phyloP scores from a whole-genome alignment of 2,329 filamentous ascomycete species.

The Aspergillus sp. region DNA sequence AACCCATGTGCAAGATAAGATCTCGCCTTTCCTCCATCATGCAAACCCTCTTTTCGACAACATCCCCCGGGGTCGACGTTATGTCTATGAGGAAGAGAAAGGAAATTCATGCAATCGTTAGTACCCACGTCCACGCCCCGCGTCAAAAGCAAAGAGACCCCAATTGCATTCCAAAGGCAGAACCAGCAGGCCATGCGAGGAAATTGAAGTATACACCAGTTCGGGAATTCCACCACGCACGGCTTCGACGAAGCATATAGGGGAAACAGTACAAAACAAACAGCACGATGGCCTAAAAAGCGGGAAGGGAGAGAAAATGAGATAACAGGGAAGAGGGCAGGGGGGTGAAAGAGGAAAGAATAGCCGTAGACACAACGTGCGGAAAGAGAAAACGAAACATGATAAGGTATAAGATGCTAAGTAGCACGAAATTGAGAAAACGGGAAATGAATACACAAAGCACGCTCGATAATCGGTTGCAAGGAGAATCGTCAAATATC shows the following conservation, averaged over 20 bases:
- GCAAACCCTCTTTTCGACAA: background rate
- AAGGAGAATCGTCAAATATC: background rate
- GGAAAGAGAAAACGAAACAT: constrained; percentile 1
- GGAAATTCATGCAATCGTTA: constrained; percentile 21
- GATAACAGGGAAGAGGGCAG: background rate
- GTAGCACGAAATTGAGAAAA: background rate
- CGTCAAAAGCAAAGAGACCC: constrained; percentile 7
- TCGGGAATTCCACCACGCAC: constrained; percentile 12
- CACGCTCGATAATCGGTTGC: background rate
- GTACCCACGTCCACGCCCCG: constrained; percentile 9
- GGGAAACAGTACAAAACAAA: too few species aligned
- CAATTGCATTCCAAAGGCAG: constrained; percentile 11
- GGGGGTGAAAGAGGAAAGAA: background rate
- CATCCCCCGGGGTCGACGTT: constrained; percentile 10
- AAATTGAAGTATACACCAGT: constrained; percentile 22
- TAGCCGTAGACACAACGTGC: constrained; percentile 2
- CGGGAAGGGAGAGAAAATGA: constrained; percentile 3
- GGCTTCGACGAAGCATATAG: constrained; percentile 1
- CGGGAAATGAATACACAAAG: background rate
- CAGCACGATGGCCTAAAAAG: background rate
- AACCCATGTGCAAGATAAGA: background rate
- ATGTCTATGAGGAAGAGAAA: constrained; percentile 12
- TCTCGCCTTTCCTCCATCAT: background rate
- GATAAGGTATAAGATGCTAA: constrained; percentile 2
- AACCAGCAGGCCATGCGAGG: constrained; percentile 17